These are phyloP conservation scores for Hygrophorus pudorinus DNA, from an alignment of 768 basidiomycete species.

Conservation along the genomic window DNA sequence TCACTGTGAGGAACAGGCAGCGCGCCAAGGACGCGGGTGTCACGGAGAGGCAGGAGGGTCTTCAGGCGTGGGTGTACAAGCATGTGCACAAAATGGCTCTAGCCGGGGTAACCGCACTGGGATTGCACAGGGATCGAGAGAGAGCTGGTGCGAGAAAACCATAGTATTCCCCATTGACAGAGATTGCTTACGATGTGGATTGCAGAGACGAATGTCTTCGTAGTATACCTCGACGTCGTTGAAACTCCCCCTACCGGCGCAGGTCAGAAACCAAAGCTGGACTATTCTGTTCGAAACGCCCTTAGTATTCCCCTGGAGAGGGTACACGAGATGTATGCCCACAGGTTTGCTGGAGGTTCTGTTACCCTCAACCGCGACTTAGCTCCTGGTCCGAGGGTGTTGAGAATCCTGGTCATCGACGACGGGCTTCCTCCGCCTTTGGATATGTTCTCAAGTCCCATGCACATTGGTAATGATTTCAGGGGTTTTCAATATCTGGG, in stretches of 20 bases:
- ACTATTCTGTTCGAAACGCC: neutral
- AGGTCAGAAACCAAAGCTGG: neutral
- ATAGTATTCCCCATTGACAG: neutral
- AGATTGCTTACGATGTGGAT: neutral
- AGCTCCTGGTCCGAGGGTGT: neutral
- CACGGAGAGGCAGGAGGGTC: neutral
- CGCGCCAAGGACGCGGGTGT: slow-evolving; percentile 2
- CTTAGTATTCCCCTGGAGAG: neutral
- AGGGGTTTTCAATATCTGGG: no score
- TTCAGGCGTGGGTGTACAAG: slow-evolving; percentile 3
- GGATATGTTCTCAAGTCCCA: neutral
- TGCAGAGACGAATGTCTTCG: neutral
- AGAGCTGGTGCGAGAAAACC: neutral
- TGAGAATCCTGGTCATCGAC: neutral
- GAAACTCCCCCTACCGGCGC: neutral
- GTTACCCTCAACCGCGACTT: neutral
- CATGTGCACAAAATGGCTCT: neutral
- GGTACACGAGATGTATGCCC: neutral
- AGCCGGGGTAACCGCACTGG: neutral
- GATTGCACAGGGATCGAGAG: neutral
- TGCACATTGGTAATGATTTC: neutral
- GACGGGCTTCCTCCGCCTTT: neutral
- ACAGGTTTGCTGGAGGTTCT: neutral
- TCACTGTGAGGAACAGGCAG: neutral
- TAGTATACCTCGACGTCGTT: neutral